These are phyloP conservation scores for Auriscalpium microsporum DNA, from an alignment of 768 basidiomycete genomes.

Conservation along the genomic window DNA sequence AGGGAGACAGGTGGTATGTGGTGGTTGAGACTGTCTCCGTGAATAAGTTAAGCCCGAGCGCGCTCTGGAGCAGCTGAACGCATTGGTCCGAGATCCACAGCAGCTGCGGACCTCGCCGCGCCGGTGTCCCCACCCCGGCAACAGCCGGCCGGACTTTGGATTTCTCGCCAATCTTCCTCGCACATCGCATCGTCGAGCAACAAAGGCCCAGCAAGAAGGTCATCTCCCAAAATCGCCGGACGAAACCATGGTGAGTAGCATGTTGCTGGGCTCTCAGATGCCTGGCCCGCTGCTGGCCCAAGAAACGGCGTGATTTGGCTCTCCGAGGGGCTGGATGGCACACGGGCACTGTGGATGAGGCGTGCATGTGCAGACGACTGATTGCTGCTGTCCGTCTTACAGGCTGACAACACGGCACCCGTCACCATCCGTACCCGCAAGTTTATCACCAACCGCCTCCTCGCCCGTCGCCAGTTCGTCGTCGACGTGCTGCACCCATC, in stretches of 20 bases:
- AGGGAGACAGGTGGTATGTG: not conserved
- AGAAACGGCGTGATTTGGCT: not conserved
- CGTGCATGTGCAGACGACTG: slow-evolving; percentile 8
- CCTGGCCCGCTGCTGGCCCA: not conserved
- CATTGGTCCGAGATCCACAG: not conserved
- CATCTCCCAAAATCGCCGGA: slow-evolving; percentile 7
- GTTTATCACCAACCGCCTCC: slow-evolving; percentile 98
- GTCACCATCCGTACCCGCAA: slow-evolving; percentile 97
- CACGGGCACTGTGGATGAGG: slow-evolving; percentile 23
- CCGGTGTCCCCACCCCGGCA: slow-evolving; percentile 24
- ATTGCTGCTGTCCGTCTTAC: slow-evolving; percentile 13
- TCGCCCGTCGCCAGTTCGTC: slow-evolving; percentile 93
- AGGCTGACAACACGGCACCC: slow-evolving; percentile 71
- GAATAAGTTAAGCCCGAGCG: not conserved
- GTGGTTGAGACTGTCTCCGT: not conserved
- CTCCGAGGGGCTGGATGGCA: slow-evolving; percentile 25
- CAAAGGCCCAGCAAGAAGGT: slow-evolving; percentile 18
- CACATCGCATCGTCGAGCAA: slow-evolving; percentile 5
- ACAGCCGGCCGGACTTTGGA: slow-evolving; percentile 33
- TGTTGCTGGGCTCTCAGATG: not conserved
- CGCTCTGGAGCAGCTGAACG: no score
- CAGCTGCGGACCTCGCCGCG: not conserved
- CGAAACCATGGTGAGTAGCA: slow-evolving; percentile 20
- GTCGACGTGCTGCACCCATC: slow-evolving; percentile 94
- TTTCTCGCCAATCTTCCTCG: slow-evolving; percentile 6